phyloP scores from a whole-genome alignment of 768 basidiomycete genomes.

The Lactifluus pinguis region DNA sequence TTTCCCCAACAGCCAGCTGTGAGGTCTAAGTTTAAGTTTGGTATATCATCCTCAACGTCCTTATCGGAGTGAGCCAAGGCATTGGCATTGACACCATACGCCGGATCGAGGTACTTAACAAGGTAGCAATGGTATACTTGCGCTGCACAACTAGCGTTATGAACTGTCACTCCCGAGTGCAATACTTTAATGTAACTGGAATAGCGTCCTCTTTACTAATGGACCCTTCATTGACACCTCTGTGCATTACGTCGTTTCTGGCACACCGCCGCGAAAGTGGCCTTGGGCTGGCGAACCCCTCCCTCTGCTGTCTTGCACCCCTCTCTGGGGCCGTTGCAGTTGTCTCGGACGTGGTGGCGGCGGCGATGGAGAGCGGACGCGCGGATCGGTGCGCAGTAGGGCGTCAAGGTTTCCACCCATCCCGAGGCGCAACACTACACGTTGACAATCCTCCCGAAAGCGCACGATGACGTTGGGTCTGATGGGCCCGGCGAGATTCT shows the following conservation, averaged over 20 bases:
- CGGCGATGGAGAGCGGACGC: not conserved
- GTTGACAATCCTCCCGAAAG: constrained; percentile 17
- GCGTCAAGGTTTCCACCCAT: constrained; percentile 8
- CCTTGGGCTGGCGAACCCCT: not conserved
- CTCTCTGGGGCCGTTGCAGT: not conserved
- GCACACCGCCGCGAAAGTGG: not conserved
- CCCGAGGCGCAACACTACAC: constrained; percentile 12
- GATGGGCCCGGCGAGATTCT: constrained; percentile 22
- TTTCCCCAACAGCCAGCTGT: too few species aligned
- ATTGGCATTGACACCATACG: too few species aligned
- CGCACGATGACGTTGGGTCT: constrained; percentile 4
- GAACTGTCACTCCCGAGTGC: not conserved
- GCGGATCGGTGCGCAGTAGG: constrained; percentile 8
- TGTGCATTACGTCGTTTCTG: not conserved
- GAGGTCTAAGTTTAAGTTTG: too few species aligned
- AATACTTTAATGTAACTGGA: not conserved
- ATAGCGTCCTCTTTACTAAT: not conserved
- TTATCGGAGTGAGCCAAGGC: too few species aligned
- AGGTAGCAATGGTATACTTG: too few species aligned
- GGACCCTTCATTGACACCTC: not conserved
- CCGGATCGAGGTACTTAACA: too few species aligned
- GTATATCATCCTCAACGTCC: too few species aligned
- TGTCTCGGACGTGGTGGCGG: not conserved
- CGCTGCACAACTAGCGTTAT: too few species aligned
- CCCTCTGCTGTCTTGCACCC: not conserved